These are phyloP conservation scores for Backusella australiensis DNA, from an alignment of 192 early-diverging fungal species.

Conservation along the genomic window DNA sequence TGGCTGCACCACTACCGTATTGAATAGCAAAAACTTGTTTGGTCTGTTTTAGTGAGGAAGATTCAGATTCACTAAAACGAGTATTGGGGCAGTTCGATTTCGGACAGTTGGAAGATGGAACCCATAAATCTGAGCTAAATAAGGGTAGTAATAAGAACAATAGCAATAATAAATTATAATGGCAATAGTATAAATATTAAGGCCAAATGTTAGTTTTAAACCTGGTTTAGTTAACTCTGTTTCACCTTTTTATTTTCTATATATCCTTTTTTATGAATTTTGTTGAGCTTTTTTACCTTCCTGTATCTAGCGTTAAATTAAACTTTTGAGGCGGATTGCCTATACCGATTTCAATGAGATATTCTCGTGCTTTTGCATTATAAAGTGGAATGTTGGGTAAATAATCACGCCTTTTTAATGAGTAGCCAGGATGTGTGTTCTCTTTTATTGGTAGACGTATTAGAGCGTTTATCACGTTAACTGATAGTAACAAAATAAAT, in stretches of 20 bases:
- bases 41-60: slow-evolving; percentile 23
- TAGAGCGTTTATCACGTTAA: not conserved
- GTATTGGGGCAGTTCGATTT: slow-evolving; percentile 15
- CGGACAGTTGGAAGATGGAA: slow-evolving; percentile 26
- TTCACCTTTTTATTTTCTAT: not conserved
- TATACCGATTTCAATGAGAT: slow-evolving; percentile 58
- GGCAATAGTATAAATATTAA: not conserved
- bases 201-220: not conserved
- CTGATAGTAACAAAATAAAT: not conserved
- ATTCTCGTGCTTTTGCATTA: slow-evolving; percentile 29
- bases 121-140: slow-evolving; percentile 36
- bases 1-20: slow-evolving; percentile 33
- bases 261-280: not conserved
- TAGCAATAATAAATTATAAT: not conserved
- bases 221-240: not conserved
- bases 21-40: slow-evolving; percentile 15
- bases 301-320: slow-evolving; percentile 89
- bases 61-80: slow-evolving; percentile 19
- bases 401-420: slow-evolving; percentile 4
- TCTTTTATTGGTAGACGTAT: slow-evolving; percentile 1
- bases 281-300: slow-evolving; percentile 18
- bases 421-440: not conserved
- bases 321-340: slow-evolving; percentile 91
- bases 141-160: not conserved
- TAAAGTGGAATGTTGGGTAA: not conserved